A percentile compares a stretch with the other conserved stretches of the same genome.
Evolutionary conservation across 1,139 yeast species (phyloP).

Genomic region (Spathaspora jeffriesii): DNA sequence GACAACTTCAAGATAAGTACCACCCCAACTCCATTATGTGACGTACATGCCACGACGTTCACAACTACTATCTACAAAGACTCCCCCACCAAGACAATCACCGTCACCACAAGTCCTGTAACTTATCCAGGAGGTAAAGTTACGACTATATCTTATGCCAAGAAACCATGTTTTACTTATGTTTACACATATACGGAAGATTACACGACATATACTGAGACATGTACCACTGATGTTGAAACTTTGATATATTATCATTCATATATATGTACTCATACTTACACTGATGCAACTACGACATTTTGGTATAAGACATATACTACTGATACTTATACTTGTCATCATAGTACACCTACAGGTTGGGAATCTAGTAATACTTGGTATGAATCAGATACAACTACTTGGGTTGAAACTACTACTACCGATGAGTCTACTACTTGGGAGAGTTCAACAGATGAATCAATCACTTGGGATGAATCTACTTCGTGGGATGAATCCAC

Average conservation of each 20-base stretch:
- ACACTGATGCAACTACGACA: neutral
- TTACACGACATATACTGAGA: neutral
- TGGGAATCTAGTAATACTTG: neutral
- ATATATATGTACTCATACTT: neutral
- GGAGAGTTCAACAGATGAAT: neutral
- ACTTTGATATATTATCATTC: slow-evolving; percentile 1
- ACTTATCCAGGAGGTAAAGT: too few species aligned
- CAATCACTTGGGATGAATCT: neutral
- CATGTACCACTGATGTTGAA: slow-evolving; percentile 2
- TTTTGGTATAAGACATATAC: slow-evolving; percentile 2
- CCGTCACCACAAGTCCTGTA: neutral
- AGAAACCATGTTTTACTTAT: slow-evolving; percentile 1
- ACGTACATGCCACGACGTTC: neutral
- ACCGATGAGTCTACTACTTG: neutral
- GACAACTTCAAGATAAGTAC: too few species aligned
- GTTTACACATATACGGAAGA: neutral
- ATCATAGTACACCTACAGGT: neutral
- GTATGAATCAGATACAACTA: neutral
- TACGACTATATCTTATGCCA: too few species aligned
- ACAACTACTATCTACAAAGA: neutral
- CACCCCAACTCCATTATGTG: neutral
- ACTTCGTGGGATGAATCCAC: neutral
- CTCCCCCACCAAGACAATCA: neutral
- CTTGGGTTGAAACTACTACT: neutral
- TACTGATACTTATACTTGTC: slow-evolving; percentile 1